Conservation (phyloP, 768 basidiomycete genomes). For the Trametes sanguinea region DNA sequence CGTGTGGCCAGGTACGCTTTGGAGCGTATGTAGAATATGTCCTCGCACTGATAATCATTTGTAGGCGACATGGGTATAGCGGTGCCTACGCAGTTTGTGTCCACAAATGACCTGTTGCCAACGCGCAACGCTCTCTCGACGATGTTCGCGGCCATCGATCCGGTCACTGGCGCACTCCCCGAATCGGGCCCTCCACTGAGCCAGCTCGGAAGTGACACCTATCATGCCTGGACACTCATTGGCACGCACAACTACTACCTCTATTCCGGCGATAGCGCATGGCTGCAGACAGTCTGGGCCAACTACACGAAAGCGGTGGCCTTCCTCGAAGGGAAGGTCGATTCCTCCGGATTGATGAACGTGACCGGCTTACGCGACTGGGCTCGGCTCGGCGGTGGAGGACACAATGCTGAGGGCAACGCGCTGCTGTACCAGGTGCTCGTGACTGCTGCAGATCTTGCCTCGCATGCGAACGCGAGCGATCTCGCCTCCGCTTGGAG, state of each 20-base stretch:
- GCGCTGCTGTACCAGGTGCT: slow-evolving; percentile 57
- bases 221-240: slow-evolving; percentile 62
- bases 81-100: slow-evolving; percentile 61
- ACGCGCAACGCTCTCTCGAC: slow-evolving; percentile 59
- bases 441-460: slow-evolving; percentile 48
- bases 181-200: slow-evolving; percentile 51
- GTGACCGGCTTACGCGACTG: slow-evolving; percentile 60
- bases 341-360: slow-evolving; percentile 51
- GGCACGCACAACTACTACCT: slow-evolving; percentile 60
- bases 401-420: slow-evolving; percentile 58
- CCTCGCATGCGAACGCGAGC: slow-evolving; percentile 39
- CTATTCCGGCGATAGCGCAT: slow-evolving; percentile 53
- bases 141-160: slow-evolving; percentile 56
- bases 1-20: slow-evolving; percentile 53
- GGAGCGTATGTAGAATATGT: no score
- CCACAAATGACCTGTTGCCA: slow-evolving; percentile 57
- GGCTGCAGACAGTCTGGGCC: slow-evolving; percentile 52
- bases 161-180: slow-evolving; percentile 54
- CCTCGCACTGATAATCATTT: neutral
- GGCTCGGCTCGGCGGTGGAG: slow-evolving; percentile 57
- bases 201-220: slow-evolving; percentile 51
- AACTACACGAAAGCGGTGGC: slow-evolving; percentile 60
- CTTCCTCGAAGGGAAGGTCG: slow-evolving; percentile 55
- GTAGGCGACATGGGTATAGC: slow-evolving; percentile 65
- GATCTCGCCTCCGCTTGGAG: slow-evolving; percentile 41